Base-by-base conservation (phyloP, 108 stramenopile species). In the Cyclotella atomus region DNA sequence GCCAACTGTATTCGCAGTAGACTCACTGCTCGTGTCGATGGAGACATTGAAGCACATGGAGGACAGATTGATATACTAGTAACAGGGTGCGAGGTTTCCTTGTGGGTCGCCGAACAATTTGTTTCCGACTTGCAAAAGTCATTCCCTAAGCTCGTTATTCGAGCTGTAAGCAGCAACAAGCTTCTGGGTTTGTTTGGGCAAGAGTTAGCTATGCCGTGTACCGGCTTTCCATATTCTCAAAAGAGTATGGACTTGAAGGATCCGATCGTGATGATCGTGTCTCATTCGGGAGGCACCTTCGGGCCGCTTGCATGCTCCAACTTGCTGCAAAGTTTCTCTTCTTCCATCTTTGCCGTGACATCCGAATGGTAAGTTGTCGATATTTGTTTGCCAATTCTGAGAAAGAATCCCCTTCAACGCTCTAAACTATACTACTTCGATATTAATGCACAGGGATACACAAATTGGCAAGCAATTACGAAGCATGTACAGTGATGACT, bases 71-170 rank as follows among this genome's bases (percentile, higher is more conserved):
- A 88, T 73, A 76, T 89, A 27, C 55, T 87, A 14, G 71, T 89
- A 0, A 84, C 81, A 41, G 88, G 88, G 16, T 84, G 83, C 23
- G 88, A 89, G 65, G 86, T 85, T 17, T 65, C 52, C 9, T 73
- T 89, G 32, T 89, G 88, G 88, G 68, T 89, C 1, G 86, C 82
- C 23, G 86, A 89, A 52, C 86, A 89, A 46, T 89, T 86, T 63
- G 86, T 72, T 7, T 46, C 73, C 23, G 88, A 87, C 52, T 57
- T 89, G 50, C 73, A 82, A 46, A 79, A 77, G 30, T 36, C 69
- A 15, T 83, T 89, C 60, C 86, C 88, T 16, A 64, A 70, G 33
- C 73, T 89, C 0, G 83, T 82, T 52, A 67, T 89, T 32, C 64
- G 49, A 36, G 70, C 83, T 14, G 73, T 83, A 5, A 72, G 70